Base-by-base conservation (phyloP, 352 stramenopile genomes). In the Phytophthora pseudosyringae region DNA sequence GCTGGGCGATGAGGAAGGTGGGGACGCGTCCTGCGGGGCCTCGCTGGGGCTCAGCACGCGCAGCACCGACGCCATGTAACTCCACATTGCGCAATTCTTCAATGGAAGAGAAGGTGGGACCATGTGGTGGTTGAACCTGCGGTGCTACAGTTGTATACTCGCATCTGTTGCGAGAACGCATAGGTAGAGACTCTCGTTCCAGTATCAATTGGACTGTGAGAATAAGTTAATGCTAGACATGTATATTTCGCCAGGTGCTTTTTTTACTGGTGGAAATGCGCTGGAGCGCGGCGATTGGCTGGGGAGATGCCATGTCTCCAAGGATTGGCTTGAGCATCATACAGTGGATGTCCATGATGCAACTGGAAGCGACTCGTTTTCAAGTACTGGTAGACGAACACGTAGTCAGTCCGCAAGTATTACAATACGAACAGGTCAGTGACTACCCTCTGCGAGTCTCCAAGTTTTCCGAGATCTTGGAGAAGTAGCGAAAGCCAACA, bases 11-110 rank as follows among this genome's bases (percentile, higher is more conserved):
- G 52, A 25, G 21, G n/a, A 0, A 41, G 52, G 44, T 16, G 53
- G 16, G 10, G 12, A 3, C 10, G 25, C 29, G 28, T 49, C 53
- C 16, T 36, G 11, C 1, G 36, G 28, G 18, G 26, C 49, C n/a
- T 75, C 53, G 26, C 38, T 64, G n/a, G n/a, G 13, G 51, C 49
- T 60, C 18, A 48, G 3, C 7, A 59, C 45, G 40, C 70, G 62
- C 29, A 76, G 28, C 47, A 48, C 52, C 7, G 68, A 66, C 46
- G 68, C 67, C 71, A 80, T 76, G 40, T 67, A 67, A 51, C 62
- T 75, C 67, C 56, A 73, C 68, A 76, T 76, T 33, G 21, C 21
- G 25, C 15, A 57, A 40, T 31, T 44, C 4, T 12, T 4, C 38
- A 58, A 56, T 33, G 43, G 31, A 29, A 6, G 32, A 56, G 41